Percentiles rank a stretch among this genome's conserved stretches.
These are phyloP conservation scores for Ramularia collo-cygni DNA, from an alignment of 2,329 filamentous ascomycete species.

Conservation along the genomic window DNA sequence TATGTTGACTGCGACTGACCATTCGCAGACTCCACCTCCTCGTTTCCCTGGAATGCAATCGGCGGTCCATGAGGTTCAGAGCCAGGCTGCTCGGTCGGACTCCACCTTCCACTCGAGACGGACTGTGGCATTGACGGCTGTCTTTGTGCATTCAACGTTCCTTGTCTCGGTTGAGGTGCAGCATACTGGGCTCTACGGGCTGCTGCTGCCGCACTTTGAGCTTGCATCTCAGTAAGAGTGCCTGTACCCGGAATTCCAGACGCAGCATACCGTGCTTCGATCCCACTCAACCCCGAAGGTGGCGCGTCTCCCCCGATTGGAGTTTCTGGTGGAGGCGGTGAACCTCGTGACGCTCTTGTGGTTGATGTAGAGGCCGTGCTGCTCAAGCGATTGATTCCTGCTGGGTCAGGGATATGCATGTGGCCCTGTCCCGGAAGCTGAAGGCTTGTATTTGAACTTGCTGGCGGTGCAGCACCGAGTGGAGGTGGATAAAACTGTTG, in stretches of 20 bases:
- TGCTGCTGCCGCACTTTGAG: constrained; percentile 72
- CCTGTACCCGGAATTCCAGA: constrained; percentile 82
- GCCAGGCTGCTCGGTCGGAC: constrained; percentile 83
- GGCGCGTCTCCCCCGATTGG: constrained; percentile 58
- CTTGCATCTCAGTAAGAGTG: constrained; percentile 68
- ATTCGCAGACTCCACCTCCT: constrained; percentile 48
- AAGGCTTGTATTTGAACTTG: constrained; percentile 13
- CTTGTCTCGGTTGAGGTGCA: constrained; percentile 37
- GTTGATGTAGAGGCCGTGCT: constrained; percentile 93
- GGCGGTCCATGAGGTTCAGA: constrained; percentile 83
- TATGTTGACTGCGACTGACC: constrained; percentile 17
- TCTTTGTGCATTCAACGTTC: constrained; percentile 31
- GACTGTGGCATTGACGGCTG: constrained; percentile 23
- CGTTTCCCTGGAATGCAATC: constrained; percentile 81
- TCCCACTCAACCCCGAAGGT: constrained; percentile 52
- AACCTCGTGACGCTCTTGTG: constrained; percentile 83
- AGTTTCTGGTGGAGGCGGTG: constrained; percentile 90
- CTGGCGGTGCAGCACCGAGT: constrained; percentile 21
- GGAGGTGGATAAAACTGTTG: constrained; percentile 59
- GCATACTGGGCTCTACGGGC: constrained; percentile 74
- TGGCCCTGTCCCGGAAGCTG: constrained; percentile 22
- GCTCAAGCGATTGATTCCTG: constrained; percentile 54
- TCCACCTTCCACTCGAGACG: constrained; percentile 68
- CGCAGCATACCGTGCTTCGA: constrained; percentile 85
- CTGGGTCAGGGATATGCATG: constrained; percentile 47